Conservation (phyloP, 257 asterid species). For the Ophiorrhiza pumila region DNA sequence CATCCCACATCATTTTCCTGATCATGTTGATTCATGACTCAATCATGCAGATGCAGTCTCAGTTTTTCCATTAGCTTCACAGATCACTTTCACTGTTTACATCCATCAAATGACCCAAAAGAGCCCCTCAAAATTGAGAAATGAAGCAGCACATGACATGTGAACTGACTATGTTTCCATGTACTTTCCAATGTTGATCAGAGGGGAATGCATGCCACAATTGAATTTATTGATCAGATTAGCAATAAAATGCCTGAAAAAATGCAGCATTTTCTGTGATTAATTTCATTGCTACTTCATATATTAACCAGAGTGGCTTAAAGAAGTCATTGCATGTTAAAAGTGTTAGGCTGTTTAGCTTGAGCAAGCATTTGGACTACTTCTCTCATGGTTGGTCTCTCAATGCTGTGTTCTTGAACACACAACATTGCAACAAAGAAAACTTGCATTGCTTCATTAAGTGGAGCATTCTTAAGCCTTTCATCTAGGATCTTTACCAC, state of each 20-base stretch:
- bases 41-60: not conserved
- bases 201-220: not conserved
- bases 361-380: slow-evolving; percentile 47
- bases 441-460: slow-evolving; percentile 39
- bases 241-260: not conserved
- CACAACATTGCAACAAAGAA: slow-evolving; percentile 46
- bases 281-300: not conserved
- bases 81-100: slow-evolving; percentile 2
- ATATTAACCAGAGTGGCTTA: not conserved
- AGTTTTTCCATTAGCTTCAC: not conserved
- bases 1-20: slow-evolving; percentile 14
- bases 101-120: not conserved
- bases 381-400: slow-evolving; percentile 45
- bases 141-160: not conserved
- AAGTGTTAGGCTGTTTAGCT: slow-evolving; percentile 39
- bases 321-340: slow-evolving; percentile 32
- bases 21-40: slow-evolving; percentile 8
- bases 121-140: not conserved
- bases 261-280: not conserved
- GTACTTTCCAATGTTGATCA: not conserved
- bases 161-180: not conserved
- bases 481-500: slow-evolving; percentile 37
- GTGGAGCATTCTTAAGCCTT: slow-evolving; percentile 35
- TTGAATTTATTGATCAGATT: not conserved
- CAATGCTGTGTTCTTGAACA: slow-evolving; percentile 40